These are phyloP conservation scores for Pleurozium schreberi DNA, from an alignment of 225 moss, liverwort and hornwort species.

Conservation along the genomic window DNA sequence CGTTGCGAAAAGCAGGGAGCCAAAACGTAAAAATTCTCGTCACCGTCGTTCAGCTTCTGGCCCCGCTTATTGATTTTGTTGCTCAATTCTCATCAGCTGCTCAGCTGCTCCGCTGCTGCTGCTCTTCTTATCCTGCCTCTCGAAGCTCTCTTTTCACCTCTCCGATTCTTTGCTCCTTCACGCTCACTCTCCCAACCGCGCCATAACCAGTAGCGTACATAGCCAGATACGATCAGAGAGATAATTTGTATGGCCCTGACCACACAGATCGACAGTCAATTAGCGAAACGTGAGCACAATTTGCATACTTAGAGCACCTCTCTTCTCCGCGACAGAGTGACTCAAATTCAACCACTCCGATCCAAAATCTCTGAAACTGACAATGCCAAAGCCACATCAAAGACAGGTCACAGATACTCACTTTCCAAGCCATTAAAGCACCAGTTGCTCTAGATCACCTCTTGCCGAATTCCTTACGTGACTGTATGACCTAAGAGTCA, in stretches of 20 bases:
- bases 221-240: not conserved
- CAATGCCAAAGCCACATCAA: not conserved
- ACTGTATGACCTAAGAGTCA: not conserved
- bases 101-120: not conserved
- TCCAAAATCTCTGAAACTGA: not conserved
- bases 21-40: slow-evolving; percentile 12
- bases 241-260: not conserved
- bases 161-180: not conserved
- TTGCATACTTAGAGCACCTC: not conserved
- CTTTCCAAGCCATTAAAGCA: not conserved
- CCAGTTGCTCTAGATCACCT: not conserved
- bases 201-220: not conserved
- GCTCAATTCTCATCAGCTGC: not conserved
- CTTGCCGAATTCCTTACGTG: not conserved
- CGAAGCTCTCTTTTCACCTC: not conserved
- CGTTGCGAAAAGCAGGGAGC: not conserved
- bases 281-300: slow-evolving; percentile 25
- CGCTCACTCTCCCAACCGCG: not conserved
- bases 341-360: not conserved
- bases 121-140: not conserved
- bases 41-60: not conserved
- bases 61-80: not conserved
- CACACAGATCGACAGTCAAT: not conserved
- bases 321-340: not conserved
- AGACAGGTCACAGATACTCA: not conserved